A percentile compares a stretch with the other conserved stretches of the same genome.
These are phyloP conservation scores for Neopestalotiopsis clavispora DNA, from an alignment of 2,329 filamentous ascomycete genomes.

Conservation along the genomic window DNA sequence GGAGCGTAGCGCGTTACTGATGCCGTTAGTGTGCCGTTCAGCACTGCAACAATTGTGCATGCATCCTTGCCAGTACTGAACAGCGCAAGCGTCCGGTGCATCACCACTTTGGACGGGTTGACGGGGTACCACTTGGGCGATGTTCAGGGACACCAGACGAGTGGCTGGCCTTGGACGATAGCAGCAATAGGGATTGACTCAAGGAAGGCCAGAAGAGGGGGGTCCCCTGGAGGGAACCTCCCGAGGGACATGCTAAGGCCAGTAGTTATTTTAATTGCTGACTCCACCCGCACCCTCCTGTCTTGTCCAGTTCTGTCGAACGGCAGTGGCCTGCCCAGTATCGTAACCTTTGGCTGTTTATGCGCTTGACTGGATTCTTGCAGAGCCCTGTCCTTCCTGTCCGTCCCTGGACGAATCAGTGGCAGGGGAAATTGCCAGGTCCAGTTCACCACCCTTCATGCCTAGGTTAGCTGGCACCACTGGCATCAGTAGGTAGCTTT, in stretches of 20 bases:
- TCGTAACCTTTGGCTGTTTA: neutral
- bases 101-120: neutral
- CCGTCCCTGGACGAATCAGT: conserved; percentile 1
- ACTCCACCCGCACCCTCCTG: conserved; percentile 13
- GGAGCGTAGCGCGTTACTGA: conserved; percentile 11
- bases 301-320: conserved; percentile 3
- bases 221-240: neutral
- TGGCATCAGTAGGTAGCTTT: neutral
- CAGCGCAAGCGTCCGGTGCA: conserved; percentile 1
- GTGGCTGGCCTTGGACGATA: conserved; percentile 6
- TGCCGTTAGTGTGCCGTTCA: conserved; percentile 1
- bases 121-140: neutral
- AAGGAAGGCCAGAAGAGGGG: neutral
- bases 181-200: neutral
- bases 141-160: conserved; percentile 1
- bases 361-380: neutral
- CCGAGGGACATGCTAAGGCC: neutral
- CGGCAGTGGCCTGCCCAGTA: conserved; percentile 1
- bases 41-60: neutral
- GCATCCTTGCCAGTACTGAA: neutral
- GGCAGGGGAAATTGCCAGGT: conserved; percentile 7
- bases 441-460: conserved; percentile 5
- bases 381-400: neutral
- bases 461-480: neutral
- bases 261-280: conserved; percentile 14